Conservation (phyloP, 1,139 yeast genomes). For the Protomyces gravidus region DNA sequence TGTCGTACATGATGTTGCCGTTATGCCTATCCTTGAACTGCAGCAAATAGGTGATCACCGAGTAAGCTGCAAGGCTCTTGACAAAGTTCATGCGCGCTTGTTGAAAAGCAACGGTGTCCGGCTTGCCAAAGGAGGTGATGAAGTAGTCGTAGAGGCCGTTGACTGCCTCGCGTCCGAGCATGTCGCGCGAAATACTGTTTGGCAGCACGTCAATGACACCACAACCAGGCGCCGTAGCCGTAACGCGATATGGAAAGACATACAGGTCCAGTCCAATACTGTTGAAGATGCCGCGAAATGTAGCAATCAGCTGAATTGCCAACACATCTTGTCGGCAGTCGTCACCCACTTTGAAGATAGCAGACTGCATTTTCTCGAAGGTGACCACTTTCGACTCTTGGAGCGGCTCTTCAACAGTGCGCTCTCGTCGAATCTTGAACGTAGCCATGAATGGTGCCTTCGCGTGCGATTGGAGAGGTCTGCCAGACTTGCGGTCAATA, state of each 20-base stretch:
- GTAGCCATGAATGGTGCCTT: constrained; percentile 98
- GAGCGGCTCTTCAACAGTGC: constrained; percentile 40
- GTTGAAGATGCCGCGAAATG: constrained; percentile 87
- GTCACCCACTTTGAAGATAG: constrained; percentile 98
- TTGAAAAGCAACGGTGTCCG: constrained; percentile 82
- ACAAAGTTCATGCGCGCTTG: constrained; percentile 87
- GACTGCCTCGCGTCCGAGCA: constrained; percentile 98
- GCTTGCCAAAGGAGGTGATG: constrained; percentile 88
- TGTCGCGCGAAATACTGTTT: constrained; percentile 89
- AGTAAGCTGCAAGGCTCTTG: constrained; percentile 91
- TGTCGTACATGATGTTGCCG: constrained; percentile 98
- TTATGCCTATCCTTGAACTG: constrained; percentile 98
- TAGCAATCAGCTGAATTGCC: constrained; percentile 85
- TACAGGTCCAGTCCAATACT: constrained; percentile 81
- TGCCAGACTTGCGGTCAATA: constrained; percentile 86
- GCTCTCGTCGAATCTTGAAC: constrained; percentile 63
- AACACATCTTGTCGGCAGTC: constrained; percentile 97
- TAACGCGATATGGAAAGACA: constrained; percentile 90
- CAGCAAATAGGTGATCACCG: constrained; percentile 82
- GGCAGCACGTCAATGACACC: constrained; percentile 98
- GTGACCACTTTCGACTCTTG: constrained; percentile 32
- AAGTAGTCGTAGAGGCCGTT: constrained; percentile 93
- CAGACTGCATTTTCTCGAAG: constrained; percentile 68
- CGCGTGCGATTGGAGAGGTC: constrained; percentile 97
- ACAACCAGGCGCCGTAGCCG: constrained; percentile 98